Evolutionary conservation across 768 basidiomycete species (phyloP), one percentile per base, ranked within the genome.

Genomic region (Lactifluus echinatus): DNA sequence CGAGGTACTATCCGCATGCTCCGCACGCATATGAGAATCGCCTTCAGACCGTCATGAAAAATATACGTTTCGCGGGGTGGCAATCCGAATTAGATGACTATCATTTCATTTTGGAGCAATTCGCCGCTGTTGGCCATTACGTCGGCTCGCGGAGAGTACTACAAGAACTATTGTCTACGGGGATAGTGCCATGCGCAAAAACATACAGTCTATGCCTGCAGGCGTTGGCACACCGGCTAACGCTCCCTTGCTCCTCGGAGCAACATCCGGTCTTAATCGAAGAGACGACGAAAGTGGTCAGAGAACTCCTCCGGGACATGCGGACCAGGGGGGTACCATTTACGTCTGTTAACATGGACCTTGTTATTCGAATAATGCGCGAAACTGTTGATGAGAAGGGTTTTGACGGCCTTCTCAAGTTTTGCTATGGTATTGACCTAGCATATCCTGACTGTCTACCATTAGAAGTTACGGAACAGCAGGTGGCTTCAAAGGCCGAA

Each of bases 371-470:
- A 19, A 78, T 92, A 60, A 72, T 89, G 63, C 86, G 83, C 70
- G 81, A 83, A 58, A 81, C 81, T 0, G 66, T 79, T 49, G 81
- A 87, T 67, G 66, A 72, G 55, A 72, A 78, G 29, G 73, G 74
- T 0, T 86, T 87, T 66, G 76, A 82, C 50, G 65, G 71, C 26
- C 73, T 90, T 24, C 70, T 90, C 74, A 82, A 78, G 62, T 71
- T 79, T 64, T 81, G 79, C 34, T 93, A 91, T 68, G 89, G 84
- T 0, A 78, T 93, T 55, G 90, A 93, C 70, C 68, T 92, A 46
- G 74, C 78, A 21, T 83, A 83, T 64, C 89, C 88, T 0, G 90
- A 93, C 65, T 75, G 81, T 39, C 70, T 77, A 10, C 81, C 85
- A 31, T 60, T 85, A 55, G 80, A 81, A 57, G 72, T 51, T 36